Conservation (phyloP, 176 grass and related monocot genomes). For the Thinopyrum elongatum region DNA sequence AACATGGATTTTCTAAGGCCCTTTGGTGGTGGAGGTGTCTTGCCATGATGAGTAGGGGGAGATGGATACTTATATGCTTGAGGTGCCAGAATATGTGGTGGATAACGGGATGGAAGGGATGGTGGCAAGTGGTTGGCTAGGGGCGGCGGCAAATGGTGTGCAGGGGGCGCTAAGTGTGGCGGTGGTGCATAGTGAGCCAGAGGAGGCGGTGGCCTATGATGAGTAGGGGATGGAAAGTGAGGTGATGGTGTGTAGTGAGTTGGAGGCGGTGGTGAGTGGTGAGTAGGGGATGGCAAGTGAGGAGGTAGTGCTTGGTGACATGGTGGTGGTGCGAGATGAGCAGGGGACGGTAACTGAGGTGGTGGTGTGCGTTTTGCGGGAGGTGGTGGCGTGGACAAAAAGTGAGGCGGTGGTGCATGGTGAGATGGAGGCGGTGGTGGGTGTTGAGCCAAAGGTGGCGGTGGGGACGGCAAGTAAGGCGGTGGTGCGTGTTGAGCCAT, state of each 20-base stretch:
- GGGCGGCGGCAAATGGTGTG: no score
- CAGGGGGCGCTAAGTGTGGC: neutral
- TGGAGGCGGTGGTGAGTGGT: neutral
- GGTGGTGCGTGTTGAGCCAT: neutral
- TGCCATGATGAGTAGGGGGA: neutral
- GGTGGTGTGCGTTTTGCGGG: neutral
- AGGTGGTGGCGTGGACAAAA: neutral
- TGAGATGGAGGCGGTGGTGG: neutral
- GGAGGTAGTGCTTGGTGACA: neutral
- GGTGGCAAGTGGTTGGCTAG: neutral
- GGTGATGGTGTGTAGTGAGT: neutral
- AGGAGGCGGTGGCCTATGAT: neutral
- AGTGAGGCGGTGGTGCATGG: neutral
- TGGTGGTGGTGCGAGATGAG: neutral
- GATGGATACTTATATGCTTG: slow-evolving; percentile 12
- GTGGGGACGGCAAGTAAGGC: neutral
- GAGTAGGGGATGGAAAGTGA: neutral
- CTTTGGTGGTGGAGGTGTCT: neutral
- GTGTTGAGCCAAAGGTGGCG: neutral
- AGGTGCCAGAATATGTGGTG: neutral
- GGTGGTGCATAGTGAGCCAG: neutral
- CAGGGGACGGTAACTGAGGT: no score
- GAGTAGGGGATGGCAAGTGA: neutral
- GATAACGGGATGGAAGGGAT: slow-evolving; percentile 20
- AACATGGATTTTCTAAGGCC: neutral